These are phyloP conservation scores for Arthrobotrys sinensis DNA, from an alignment of 2,329 filamentous ascomycete genomes.

Conservation along the genomic window DNA sequence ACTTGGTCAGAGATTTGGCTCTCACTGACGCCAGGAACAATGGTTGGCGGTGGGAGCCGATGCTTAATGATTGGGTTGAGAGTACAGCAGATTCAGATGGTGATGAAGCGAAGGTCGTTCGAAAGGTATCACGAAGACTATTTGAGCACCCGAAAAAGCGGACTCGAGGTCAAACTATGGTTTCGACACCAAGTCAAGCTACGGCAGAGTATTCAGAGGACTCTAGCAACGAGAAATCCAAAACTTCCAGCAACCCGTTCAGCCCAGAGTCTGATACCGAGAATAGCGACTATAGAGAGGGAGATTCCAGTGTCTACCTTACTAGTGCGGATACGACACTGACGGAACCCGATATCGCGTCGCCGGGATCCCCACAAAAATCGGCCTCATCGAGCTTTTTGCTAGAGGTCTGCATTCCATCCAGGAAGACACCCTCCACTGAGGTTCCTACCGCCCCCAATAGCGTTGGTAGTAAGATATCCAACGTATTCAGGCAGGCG, in stretches of 20 bases:
- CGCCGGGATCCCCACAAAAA: not conserved
- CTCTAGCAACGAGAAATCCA: not conserved
- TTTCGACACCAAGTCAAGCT: not conserved
- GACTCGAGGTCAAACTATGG: not conserved
- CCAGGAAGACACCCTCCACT: not conserved
- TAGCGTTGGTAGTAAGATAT: slow-evolving; percentile 22
- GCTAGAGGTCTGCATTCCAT: slow-evolving; percentile 41
- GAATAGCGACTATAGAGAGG: slow-evolving; percentile 4
- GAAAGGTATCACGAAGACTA: slow-evolving; percentile 47
- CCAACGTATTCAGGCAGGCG: slow-evolving; percentile 32
- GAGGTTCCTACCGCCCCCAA: not conserved
- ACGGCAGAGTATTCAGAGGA: not conserved
- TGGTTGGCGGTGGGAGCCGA: slow-evolving; percentile 58
- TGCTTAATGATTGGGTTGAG: slow-evolving; percentile 58
- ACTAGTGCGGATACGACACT: slow-evolving; percentile 55
- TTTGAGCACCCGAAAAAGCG: not conserved
- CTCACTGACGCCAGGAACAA: slow-evolving; percentile 44
- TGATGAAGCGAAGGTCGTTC: not conserved
- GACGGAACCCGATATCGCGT: slow-evolving; percentile 21
- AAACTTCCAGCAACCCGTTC: not conserved
- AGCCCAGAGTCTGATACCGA: slow-evolving; percentile 16
- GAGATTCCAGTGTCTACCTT: slow-evolving; percentile 33
- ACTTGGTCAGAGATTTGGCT: slow-evolving; percentile 46
- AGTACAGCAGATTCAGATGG: slow-evolving; percentile 25
- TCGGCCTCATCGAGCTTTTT: slow-evolving; percentile 28